phyloP scores from a whole-genome alignment of 2,329 filamentous ascomycete genomes.

The Neofusicoccum laricinum region DNA sequence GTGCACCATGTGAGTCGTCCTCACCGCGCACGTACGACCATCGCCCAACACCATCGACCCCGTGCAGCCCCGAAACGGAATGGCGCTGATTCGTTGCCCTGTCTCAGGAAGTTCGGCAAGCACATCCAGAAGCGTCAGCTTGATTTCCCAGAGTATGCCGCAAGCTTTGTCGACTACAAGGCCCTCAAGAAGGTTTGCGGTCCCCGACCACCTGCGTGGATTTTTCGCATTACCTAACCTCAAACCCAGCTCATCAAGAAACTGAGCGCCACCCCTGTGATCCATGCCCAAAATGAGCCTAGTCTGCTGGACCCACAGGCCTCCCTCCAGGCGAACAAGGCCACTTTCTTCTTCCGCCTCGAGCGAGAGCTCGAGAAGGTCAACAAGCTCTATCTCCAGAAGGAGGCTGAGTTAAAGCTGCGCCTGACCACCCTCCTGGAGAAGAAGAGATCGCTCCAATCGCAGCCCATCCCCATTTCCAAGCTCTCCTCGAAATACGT shows the following conservation, averaged over 20 bases:
- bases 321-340: slow-evolving; percentile 92
- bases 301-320: slow-evolving; percentile 70
- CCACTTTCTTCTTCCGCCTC: slow-evolving; percentile 97
- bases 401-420: slow-evolving; percentile 96
- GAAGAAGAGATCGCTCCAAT: slow-evolving; percentile 89
- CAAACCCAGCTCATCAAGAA: slow-evolving; percentile 86
- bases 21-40: slow-evolving; percentile 7
- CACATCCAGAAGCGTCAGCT: slow-evolving; percentile 99
- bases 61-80: slow-evolving; percentile 11
- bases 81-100: slow-evolving; percentile 33
- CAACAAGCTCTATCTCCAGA: slow-evolving; percentile 95
- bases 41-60: background rate
- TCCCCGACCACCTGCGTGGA: background rate
- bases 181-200: slow-evolving; percentile 86
- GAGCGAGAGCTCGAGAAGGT: slow-evolving; percentile 98
- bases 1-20: slow-evolving; percentile 13
- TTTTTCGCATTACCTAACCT: slow-evolving; percentile 20
- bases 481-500: slow-evolving; percentile 91
- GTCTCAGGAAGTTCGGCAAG: slow-evolving; percentile 95
- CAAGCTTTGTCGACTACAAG: slow-evolving; percentile 99
- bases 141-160: slow-evolving; percentile 98
- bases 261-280: slow-evolving; percentile 84
- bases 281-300: slow-evolving; percentile 70
- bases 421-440: slow-evolving; percentile 88
- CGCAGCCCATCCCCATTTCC: slow-evolving; percentile 70